Evolutionary conservation across 2,329 filamentous ascomycete species (phyloP).

Genomic region (Rosellinia necatrix): DNA sequence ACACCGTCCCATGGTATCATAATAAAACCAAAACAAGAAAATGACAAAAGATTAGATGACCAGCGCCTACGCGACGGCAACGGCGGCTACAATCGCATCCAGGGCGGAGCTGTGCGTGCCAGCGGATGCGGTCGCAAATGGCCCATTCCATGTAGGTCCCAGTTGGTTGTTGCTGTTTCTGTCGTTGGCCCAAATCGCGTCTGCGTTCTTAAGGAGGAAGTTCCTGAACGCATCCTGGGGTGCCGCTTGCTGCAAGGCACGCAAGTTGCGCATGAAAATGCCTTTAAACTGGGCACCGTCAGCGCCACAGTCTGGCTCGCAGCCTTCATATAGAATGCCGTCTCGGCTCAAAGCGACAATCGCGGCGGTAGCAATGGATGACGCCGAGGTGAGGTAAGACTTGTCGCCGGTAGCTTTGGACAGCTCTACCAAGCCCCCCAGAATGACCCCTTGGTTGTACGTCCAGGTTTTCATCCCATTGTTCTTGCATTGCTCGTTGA

Average conservation of each 20-base stretch:
- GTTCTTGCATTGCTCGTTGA: conserved; percentile 52
- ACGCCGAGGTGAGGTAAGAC: conserved; percentile 48
- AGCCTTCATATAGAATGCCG: conserved; percentile 58
- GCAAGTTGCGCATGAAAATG: conserved; percentile 68
- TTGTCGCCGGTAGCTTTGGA: conserved; percentile 48
- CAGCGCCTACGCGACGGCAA: conserved; percentile 32
- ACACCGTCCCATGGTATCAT: conserved; percentile 22
- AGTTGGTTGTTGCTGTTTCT: conserved; percentile 38
- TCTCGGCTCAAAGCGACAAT: conserved; percentile 49
- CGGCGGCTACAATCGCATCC: conserved; percentile 38
- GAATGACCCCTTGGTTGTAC: conserved; percentile 62
- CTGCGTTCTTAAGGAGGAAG: conserved; percentile 43
- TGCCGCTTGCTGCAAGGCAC: conserved; percentile 55
- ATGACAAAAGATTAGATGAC: background rate
- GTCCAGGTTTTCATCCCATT: conserved; percentile 53
- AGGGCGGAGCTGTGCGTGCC: conserved; percentile 40
- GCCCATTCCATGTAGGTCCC: conserved; percentile 39
- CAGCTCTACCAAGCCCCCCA: conserved; percentile 58
- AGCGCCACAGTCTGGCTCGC: conserved; percentile 55
- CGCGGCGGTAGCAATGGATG: conserved; percentile 55
- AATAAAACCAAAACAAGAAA: background rate
- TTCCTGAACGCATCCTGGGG: conserved; percentile 50
- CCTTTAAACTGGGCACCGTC: conserved; percentile 72
- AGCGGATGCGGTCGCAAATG: conserved; percentile 35
- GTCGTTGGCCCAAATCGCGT: conserved; percentile 42